These are phyloP conservation scores for Pelargonium citronellum DNA, from an alignment of 441 rosid genomes.

Conservation along the genomic window DNA sequence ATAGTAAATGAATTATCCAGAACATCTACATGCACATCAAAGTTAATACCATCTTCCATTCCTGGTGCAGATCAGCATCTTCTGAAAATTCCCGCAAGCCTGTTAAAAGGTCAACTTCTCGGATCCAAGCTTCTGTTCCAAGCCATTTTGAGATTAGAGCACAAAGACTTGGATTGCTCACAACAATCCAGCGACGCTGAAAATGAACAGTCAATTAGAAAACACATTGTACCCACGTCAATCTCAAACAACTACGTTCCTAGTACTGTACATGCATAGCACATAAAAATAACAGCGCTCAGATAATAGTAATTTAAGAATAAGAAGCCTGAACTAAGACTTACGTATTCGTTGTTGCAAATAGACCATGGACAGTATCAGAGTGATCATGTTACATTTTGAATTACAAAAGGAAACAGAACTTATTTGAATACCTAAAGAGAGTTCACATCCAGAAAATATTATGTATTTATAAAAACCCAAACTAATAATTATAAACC, in stretches of 20 bases:
- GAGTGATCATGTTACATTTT: no score
- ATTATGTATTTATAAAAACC: no score
- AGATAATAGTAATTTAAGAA: neutral
- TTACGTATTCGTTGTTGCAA: no score
- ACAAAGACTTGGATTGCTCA: constrained; percentile 20
- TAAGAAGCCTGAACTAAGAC: constrained; percentile 1
- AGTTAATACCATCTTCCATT: constrained; percentile 42
- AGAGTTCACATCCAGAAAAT: no score
- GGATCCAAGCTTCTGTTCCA: constrained; percentile 26
- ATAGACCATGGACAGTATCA: no score
- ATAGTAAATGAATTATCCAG: constrained; percentile 7
- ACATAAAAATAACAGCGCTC: constrained; percentile 1
- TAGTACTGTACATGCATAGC: neutral
- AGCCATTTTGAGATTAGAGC: constrained; percentile 22
- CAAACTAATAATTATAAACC: no score
- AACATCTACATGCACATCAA: constrained; percentile 20
- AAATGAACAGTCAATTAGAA: constrained; percentile 9
- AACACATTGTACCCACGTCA: neutral
- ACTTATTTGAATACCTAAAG: no score
- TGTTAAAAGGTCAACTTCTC: constrained; percentile 41
- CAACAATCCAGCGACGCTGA: constrained; percentile 23
- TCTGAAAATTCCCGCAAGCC: constrained; percentile 42
- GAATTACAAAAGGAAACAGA: no score
- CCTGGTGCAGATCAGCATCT: constrained; percentile 33
- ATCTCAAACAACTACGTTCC: neutral